Evolutionary conservation across 2,329 filamentous ascomycete genomes (phyloP).

Genomic region (Hortaea sp.): DNA sequence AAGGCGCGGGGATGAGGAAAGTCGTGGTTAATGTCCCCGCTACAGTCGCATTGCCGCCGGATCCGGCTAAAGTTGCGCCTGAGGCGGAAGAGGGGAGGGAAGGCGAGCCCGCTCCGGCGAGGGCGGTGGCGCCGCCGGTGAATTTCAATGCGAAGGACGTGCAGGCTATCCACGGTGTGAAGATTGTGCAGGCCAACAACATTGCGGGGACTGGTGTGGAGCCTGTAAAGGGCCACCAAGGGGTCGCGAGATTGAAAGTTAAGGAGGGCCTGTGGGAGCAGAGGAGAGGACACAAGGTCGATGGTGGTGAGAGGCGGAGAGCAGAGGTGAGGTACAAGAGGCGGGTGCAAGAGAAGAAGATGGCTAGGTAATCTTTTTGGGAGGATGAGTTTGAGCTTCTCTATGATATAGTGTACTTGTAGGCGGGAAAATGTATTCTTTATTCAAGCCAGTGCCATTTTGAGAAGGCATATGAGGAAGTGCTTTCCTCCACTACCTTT

Average conservation of each 20-base stretch:
- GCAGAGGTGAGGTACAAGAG: slow-evolving; percentile 82
- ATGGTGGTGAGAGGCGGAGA: slow-evolving; percentile 86
- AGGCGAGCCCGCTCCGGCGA: neutral
- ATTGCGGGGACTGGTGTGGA: slow-evolving; percentile 69
- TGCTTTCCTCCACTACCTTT: too few relatives aligned
- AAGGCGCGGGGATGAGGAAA: slow-evolving; percentile 45
- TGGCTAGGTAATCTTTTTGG: slow-evolving; percentile 7
- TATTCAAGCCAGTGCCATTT: too few relatives aligned
- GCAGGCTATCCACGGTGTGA: slow-evolving; percentile 53
- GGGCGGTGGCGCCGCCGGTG: slow-evolving; percentile 7
- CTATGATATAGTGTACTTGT: too few relatives aligned
- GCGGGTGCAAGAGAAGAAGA: slow-evolving; percentile 67
- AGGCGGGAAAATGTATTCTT: too few relatives aligned
- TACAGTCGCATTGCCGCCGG: slow-evolving; percentile 27
- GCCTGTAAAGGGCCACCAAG: slow-evolving; percentile 51
- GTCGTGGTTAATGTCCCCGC: slow-evolving; percentile 51
- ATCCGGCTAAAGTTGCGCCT: slow-evolving; percentile 46
- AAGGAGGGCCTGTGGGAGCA: slow-evolving; percentile 92
- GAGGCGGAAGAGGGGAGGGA: slow-evolving; percentile 25
- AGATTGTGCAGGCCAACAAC: slow-evolving; percentile 55
- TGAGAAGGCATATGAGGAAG: too few relatives aligned
- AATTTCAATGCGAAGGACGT: slow-evolving; percentile 24
- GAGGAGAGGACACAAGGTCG: slow-evolving; percentile 77
- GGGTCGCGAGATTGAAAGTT: slow-evolving; percentile 57
- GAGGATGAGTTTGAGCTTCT: too few relatives aligned